phyloP scores from a whole-genome alignment of 495 filamentous ascomycete genomes.

The Penicillium bovifimosum region DNA sequence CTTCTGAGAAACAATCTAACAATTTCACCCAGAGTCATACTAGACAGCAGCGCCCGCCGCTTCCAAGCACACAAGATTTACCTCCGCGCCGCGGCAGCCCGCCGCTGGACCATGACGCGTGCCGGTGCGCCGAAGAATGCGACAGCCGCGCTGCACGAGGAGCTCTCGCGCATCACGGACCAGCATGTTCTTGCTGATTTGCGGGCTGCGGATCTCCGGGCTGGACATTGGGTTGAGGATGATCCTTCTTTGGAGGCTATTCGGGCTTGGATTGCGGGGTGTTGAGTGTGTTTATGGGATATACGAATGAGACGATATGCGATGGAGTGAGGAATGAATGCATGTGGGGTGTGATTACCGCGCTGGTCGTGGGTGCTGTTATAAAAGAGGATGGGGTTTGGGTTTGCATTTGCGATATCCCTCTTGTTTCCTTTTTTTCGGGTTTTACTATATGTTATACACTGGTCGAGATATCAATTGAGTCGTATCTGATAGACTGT shows the following conservation, averaged over 20 bases:
- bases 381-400: constrained; percentile 8
- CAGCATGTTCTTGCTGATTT: constrained; percentile 61
- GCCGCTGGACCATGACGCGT: constrained; percentile 74
- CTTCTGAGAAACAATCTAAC: neutral
- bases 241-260: constrained; percentile 53
- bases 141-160: constrained; percentile 53
- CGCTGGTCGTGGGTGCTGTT: constrained; percentile 19
- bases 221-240: constrained; percentile 70
- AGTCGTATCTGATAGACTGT: neutral
- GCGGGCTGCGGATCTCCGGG: constrained; percentile 54
- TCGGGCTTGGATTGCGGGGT: constrained; percentile 39
- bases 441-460: constrained; percentile 1
- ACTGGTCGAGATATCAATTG: constrained; percentile 1
- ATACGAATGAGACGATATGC: neutral
- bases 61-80: constrained; percentile 86
- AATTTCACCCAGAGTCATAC: constrained; percentile 55
- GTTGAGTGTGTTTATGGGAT: constrained; percentile 15
- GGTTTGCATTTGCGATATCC: constrained; percentile 24
- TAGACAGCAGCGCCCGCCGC: constrained; percentile 71
- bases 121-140: constrained; percentile 54
- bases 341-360: constrained; percentile 1
- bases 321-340: neutral
- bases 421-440: constrained; percentile 16
- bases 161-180: constrained; percentile 62
- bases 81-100: constrained; percentile 68